phyloP scores from a whole-genome alignment of 1,139 yeast species.

The Lodderomyces pseudojiufengensis region DNA sequence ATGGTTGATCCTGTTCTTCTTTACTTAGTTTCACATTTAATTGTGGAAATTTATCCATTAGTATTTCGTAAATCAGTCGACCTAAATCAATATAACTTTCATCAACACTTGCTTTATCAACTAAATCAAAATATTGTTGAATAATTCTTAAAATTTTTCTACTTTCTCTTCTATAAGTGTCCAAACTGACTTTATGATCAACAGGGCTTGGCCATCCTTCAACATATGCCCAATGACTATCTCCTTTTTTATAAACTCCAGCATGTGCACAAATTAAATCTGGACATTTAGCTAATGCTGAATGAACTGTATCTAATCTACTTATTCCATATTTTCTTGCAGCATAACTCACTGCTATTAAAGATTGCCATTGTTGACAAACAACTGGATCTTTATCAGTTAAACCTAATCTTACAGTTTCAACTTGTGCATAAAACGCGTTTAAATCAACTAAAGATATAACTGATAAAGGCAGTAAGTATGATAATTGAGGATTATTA shows the following conservation, averaged over 20 bases:
- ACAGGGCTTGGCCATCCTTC: conserved; percentile 40
- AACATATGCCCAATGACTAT: conserved; percentile 71
- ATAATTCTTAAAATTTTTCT: conserved; percentile 71
- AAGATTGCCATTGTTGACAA: conserved; percentile 87
- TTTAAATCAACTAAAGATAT: conserved; percentile 86
- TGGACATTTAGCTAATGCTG: conserved; percentile 75
- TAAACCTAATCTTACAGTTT: conserved; percentile 68
- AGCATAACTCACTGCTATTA: conserved; percentile 88
- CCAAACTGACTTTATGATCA: conserved; percentile 79
- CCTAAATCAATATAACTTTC: conserved; percentile 90
- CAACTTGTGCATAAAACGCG: conserved; percentile 95
- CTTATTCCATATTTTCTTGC: conserved; percentile 81
- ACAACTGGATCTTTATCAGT: conserved; percentile 77
- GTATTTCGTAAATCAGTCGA: conserved; percentile 23
- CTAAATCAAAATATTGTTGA: conserved; percentile 51
- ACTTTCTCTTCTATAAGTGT: conserved; percentile 86
- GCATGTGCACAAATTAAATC: conserved; percentile 79
- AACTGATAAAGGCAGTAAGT: conserved; percentile 68
- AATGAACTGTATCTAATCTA: conserved; percentile 67
- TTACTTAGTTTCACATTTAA: conserved; percentile 11
- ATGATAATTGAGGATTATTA: conserved; percentile 43
- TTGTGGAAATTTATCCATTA: conserved; percentile 27
- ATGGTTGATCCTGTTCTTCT: conserved; percentile 16
- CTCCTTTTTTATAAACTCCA: conserved; percentile 89
- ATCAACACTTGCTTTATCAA: conserved; percentile 94